Percentiles rank a stretch among this genome's conserved stretches.
These are phyloP conservation scores for Neofusicoccum sp. DNA, from an alignment of 2,329 filamentous ascomycete species.

Conservation along the genomic window DNA sequence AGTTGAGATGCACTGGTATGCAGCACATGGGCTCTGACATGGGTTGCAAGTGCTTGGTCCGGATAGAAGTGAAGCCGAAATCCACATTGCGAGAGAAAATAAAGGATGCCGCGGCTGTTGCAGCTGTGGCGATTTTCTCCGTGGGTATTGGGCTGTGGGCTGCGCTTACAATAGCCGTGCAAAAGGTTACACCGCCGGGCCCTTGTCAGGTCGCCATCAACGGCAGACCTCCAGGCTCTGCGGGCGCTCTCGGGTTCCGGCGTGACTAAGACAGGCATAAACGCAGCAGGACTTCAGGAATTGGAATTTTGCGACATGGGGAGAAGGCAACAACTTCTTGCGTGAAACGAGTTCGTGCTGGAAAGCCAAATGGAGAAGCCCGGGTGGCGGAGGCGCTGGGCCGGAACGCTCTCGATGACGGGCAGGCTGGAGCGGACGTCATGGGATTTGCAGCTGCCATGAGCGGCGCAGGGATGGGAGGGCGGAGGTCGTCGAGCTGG, in stretches of 20 bases:
- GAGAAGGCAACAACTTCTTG: background rate
- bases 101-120: too few species aligned
- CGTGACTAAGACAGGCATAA: background rate
- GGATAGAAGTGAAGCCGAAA: too few species aligned
- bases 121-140: too few species aligned
- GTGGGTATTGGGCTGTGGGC: too few species aligned
- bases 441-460: slow-evolving; percentile 12
- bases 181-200: background rate
- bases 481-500: slow-evolving; percentile 9
- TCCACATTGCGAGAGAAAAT: too few species aligned
- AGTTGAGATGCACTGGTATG: too few species aligned
- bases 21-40: too few species aligned
- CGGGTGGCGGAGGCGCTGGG: background rate
- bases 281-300: background rate
- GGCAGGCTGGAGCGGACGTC: background rate
- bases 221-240: too few species aligned
- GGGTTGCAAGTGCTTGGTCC: too few species aligned
- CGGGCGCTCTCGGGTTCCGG: background rate
- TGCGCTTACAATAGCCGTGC: background rate
- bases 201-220: background rate
- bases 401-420: background rate
- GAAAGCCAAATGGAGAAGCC: background rate
- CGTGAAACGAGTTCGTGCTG: background rate
- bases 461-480: slow-evolving; percentile 9
- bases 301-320: background rate